Evolutionary conservation across 345 rosid genomes (phyloP).

Genomic region (Eucalyptus tenuipes): DNA sequence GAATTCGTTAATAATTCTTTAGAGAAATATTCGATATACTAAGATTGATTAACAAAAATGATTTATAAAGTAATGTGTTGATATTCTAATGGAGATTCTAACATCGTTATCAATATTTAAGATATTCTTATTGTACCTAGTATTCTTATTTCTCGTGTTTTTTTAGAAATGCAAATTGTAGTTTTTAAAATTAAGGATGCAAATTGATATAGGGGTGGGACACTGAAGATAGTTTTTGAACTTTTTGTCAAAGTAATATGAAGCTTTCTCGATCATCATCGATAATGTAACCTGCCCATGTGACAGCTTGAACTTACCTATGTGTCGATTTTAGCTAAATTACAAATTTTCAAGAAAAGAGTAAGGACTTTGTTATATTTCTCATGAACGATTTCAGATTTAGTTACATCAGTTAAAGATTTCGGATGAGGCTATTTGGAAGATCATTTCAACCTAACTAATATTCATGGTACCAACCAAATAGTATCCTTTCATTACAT

Average conservation of each 20-base stretch:
- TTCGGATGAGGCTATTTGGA: too few relatives aligned
- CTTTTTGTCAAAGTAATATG: background rate
- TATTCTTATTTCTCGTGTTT: background rate
- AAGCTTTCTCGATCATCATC: too few relatives aligned
- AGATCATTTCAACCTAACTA: background rate
- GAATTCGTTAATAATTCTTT: background rate
- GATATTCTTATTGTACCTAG: background rate
- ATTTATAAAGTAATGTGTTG: background rate
- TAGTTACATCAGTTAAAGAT: background rate
- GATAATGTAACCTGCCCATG: too few relatives aligned
- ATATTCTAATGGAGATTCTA: background rate
- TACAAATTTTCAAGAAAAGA: background rate
- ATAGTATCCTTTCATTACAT: background rate
- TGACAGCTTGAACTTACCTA: background rate
- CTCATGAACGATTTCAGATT: fast-evolving
- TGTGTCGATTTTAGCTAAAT: background rate
- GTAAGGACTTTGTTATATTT: background rate
- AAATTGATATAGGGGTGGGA: background rate
- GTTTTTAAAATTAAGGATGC: background rate
- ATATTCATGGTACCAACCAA: background rate
- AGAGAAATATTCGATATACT: background rate
- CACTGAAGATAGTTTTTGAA: background rate
- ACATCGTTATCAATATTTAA: background rate
- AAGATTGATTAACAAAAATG: background rate
- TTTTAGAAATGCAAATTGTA: background rate